Percentiles rank a stretch among this genome's conserved stretches.
Evolutionary conservation across 164 flowering plant genomes (phyloP).

Genomic region (Stephania japonica): DNA sequence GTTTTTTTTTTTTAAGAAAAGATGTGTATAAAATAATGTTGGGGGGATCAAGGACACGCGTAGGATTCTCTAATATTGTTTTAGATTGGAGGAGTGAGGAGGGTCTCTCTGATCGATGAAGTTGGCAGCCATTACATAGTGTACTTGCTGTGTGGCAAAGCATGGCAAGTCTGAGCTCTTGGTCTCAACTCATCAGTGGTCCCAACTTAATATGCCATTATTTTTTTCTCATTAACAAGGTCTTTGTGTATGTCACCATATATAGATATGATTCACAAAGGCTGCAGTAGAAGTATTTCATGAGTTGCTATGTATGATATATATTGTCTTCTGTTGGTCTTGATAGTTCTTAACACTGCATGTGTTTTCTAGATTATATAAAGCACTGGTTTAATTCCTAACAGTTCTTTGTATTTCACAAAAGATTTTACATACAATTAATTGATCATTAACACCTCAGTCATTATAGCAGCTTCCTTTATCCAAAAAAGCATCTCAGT

Average conservation of each 20-base stretch:
- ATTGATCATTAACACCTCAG: too few relatives aligned
- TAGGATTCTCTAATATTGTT: neutral
- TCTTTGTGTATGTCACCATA: neutral
- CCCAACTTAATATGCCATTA: slow-evolving; percentile 1
- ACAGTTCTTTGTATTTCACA: too few relatives aligned
- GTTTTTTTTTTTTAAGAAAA: neutral
- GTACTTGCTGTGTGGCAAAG: neutral
- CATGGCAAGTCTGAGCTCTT: slow-evolving; percentile 4
- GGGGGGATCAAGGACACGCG: slow-evolving; percentile 2
- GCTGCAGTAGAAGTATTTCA: too few relatives aligned
- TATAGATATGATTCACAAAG: too few relatives aligned
- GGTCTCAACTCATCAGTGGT: neutral
- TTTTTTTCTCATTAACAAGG: neutral
- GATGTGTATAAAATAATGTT: neutral
- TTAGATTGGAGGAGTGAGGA: neutral
- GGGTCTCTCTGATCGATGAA: slow-evolving; percentile 4
- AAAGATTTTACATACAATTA: too few relatives aligned
- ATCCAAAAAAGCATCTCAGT: too few relatives aligned
- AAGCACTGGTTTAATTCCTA: too few relatives aligned
- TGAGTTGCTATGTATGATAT: too few relatives aligned
- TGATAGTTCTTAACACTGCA: too few relatives aligned
- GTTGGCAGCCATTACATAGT: neutral
- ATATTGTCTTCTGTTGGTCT: too few relatives aligned
- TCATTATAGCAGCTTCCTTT: too few relatives aligned
- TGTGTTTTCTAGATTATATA: too few relatives aligned